Conservation (phyloP, 768 basidiomycete species). For the Lactarius tabidus region DNA sequence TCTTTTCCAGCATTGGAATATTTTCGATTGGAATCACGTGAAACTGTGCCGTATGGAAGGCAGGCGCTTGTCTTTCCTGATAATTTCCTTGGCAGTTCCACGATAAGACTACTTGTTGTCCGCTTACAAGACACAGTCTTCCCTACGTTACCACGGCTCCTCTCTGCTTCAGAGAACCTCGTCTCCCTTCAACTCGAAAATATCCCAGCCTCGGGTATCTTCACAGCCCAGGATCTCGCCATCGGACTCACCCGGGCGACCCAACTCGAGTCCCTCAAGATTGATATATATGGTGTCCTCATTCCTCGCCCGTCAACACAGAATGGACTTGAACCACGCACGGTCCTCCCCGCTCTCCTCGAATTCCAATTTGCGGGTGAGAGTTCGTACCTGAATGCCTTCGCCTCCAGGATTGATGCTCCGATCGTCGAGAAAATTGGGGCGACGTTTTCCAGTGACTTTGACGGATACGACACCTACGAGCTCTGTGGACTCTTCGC, state of each 20-base stretch:
- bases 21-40: not conserved
- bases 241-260: not conserved
- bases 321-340: too few species aligned
- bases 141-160: conserved; percentile 1
- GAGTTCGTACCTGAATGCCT: not conserved
- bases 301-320: not conserved
- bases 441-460: not conserved
- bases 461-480: too few species aligned
- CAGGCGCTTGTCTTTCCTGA: not conserved
- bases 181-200: conserved; percentile 1
- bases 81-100: not conserved
- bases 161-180: not conserved
- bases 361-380: too few species aligned
- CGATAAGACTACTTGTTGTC: not conserved
- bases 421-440: not conserved
- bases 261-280: too few species aligned
- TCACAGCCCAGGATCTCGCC: not conserved
- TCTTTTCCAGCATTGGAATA: not conserved
- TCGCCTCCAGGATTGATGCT: not conserved
- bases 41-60: too few species aligned
- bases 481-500: not conserved
- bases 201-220: not conserved
- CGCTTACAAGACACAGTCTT: not conserved
- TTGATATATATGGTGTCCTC: not conserved
- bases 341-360: too few species aligned